phyloP scores from a whole-genome alignment of 1,284 basidiomycete genomes.

The Austroboletus niveus region DNA sequence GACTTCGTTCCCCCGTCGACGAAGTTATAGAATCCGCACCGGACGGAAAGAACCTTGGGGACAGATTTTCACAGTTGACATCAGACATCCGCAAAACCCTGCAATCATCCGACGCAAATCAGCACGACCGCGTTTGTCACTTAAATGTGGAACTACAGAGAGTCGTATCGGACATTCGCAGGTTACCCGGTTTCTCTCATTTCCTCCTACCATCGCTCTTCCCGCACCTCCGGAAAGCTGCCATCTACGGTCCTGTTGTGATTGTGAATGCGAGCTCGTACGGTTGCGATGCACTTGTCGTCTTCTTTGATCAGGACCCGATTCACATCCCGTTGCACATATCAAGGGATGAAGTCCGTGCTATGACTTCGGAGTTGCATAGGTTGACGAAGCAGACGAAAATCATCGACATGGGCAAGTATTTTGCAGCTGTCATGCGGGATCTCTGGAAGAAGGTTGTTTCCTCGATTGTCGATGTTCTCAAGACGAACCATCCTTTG shows the following conservation, averaged over 20 bases:
- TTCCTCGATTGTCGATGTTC: constrained; percentile 20
- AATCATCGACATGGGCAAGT: background rate
- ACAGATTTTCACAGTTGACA: background rate
- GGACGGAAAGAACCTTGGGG: background rate
- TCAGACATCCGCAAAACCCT: background rate
- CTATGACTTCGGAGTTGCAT: background rate
- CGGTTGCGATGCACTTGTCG: background rate
- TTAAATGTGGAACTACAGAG: background rate
- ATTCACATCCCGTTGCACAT: background rate
- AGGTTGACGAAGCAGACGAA: background rate
- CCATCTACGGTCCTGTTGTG: background rate
- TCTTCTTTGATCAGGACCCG: background rate
- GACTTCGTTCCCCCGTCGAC: constrained; percentile 1
- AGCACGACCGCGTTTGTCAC: background rate
- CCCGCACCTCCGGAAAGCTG: background rate
- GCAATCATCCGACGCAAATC: background rate
- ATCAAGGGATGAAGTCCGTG: background rate
- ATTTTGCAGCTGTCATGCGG: constrained; percentile 8
- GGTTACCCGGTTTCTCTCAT: background rate
- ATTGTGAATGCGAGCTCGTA: background rate
- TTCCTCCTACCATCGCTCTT: background rate
- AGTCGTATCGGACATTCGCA: background rate
- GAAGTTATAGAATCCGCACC: background rate
- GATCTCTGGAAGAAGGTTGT: constrained; percentile 27
- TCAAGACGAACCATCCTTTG: background rate